These are phyloP conservation scores for Diaporthe citriasiana DNA, from an alignment of 2,329 filamentous ascomycete genomes.

Conservation along the genomic window DNA sequence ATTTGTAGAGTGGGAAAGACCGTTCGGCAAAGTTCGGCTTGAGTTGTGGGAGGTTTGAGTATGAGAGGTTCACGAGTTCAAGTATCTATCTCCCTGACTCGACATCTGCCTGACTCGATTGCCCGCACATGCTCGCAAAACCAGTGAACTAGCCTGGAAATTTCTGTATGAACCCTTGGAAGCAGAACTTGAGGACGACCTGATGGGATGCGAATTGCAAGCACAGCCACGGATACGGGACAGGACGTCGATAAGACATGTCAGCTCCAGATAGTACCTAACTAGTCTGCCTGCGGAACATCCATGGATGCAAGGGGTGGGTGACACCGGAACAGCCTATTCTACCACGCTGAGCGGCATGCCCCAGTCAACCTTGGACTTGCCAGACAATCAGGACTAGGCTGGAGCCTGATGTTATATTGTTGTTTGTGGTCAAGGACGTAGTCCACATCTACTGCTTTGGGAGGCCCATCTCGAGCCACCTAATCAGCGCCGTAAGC, in stretches of 20 bases:
- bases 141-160: not conserved
- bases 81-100: constrained; percentile 1
- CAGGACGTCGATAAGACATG: not conserved
- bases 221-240: not conserved
- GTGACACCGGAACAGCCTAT: not conserved
- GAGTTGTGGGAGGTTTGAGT: not conserved
- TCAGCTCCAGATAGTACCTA: not conserved
- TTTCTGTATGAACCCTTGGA: not conserved
- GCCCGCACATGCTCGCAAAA: not conserved
- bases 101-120: too few species aligned
- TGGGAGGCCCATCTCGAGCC: not conserved
- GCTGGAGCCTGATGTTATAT: not conserved
- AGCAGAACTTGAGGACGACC: too few species aligned
- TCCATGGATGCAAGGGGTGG: not conserved
- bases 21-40: constrained; percentile 25
- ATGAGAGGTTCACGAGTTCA: not conserved
- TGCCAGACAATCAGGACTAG: not conserved
- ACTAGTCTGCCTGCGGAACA: not conserved
- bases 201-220: not conserved
- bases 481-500: not conserved
- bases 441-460: not conserved
- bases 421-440: too few species aligned
- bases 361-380: not conserved
- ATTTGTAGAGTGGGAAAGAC: not conserved
- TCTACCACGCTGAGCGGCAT: not conserved